Evolutionary conservation across 768 basidiomycete species (phyloP).

Genomic region (Mycena rebaudengoi): DNA sequence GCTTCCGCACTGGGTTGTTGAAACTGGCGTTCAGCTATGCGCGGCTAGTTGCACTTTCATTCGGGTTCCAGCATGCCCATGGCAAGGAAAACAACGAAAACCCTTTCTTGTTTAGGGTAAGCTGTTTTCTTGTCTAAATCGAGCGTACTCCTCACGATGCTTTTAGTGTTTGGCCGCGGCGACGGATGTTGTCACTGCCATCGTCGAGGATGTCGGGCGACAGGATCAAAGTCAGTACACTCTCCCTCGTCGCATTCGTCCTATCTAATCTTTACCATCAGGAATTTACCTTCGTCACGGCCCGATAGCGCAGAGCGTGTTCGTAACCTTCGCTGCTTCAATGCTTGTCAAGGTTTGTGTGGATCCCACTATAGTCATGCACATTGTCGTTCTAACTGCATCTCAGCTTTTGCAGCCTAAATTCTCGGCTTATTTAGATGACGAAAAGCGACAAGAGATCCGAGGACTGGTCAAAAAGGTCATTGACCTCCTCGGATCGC

Average conservation of each 20-base stretch:
- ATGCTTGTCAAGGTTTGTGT: constrained; percentile 78
- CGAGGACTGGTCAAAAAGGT: constrained; percentile 69
- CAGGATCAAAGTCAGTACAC: constrained; percentile 61
- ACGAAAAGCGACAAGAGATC: constrained; percentile 68
- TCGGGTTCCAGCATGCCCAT: constrained; percentile 80
- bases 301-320: constrained; percentile 82
- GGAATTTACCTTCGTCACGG: constrained; percentile 72
- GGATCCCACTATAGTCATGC: not conserved
- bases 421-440: constrained; percentile 67
- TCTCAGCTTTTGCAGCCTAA: constrained; percentile 80
- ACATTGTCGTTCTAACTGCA: not conserved
- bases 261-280: constrained; percentile 35
- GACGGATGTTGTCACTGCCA: constrained; percentile 66
- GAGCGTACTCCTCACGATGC: not conserved
- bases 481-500: constrained; percentile 70
- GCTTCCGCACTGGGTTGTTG: constrained; percentile 69
- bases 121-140: constrained; percentile 33
- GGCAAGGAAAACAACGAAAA: constrained; percentile 71
- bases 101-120: constrained; percentile 70
- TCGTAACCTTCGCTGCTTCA: constrained; percentile 81
- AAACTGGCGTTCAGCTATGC: constrained; percentile 73
- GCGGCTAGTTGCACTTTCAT: constrained; percentile 74
- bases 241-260: not conserved
- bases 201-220: constrained; percentile 65
- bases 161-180: constrained; percentile 73